Percentiles rank a stretch among this genome's conserved stretches.
phyloP scores from a whole-genome alignment of 2,329 filamentous ascomycete genomes.

The Onygena corvina region DNA sequence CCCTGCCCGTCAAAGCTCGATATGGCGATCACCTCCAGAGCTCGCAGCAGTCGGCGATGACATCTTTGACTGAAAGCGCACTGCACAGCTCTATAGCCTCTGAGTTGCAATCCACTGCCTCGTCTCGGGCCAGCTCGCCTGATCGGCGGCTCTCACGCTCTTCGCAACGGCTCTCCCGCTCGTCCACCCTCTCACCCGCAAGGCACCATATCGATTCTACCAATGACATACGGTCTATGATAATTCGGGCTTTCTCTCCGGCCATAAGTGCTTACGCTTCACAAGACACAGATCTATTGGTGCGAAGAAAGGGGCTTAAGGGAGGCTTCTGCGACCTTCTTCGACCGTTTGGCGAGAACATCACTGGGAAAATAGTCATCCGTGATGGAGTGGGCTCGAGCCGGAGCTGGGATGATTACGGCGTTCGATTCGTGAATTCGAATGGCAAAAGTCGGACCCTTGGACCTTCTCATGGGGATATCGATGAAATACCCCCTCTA shows the following conservation, averaged over 20 bases:
- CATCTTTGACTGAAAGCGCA: constrained; percentile 40
- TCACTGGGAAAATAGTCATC: constrained; percentile 79
- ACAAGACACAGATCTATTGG: constrained; percentile 66
- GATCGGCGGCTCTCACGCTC: constrained; percentile 48
- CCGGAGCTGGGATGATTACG: constrained; percentile 76
- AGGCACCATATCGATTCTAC: constrained; percentile 43
- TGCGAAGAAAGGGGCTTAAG: constrained; percentile 71
- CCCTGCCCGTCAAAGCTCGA: constrained; percentile 49
- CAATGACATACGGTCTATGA: constrained; percentile 50
- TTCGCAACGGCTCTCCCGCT: constrained; percentile 37
- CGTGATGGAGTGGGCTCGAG: constrained; percentile 81
- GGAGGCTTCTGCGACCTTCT: constrained; percentile 74
- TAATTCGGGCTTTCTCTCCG: constrained; percentile 77
- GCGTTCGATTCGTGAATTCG: constrained; percentile 69
- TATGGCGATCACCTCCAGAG: constrained; percentile 41
- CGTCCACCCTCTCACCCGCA: constrained; percentile 36
- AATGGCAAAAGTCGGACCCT: constrained; percentile 26
- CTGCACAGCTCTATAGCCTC: constrained; percentile 45
- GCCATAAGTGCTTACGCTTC: constrained; percentile 83
- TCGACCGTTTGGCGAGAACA: constrained; percentile 76
- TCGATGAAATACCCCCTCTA: constrained; percentile 26
- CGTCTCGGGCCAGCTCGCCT: constrained; percentile 57
- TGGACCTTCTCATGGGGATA: not conserved
- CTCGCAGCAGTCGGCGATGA: constrained; percentile 29
- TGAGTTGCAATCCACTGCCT: constrained; percentile 43